Percentiles rank a stretch among this genome's conserved stretches.
phyloP scores from a whole-genome alignment of 371 early-diverging fungal genomes.

The Batkoa obscura region DNA sequence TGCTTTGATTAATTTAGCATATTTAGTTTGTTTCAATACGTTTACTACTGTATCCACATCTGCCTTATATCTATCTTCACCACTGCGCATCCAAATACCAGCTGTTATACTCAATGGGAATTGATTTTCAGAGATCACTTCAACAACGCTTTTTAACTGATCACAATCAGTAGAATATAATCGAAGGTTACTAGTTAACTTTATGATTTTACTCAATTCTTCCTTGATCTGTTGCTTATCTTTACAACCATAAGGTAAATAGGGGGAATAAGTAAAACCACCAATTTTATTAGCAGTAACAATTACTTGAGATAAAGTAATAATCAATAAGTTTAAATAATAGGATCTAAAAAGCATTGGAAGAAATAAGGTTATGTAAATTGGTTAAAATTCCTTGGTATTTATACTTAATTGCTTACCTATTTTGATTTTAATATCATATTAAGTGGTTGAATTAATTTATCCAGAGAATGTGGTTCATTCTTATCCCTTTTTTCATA shows the following conservation, averaged over 20 bases:
- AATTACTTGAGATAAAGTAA: no score
- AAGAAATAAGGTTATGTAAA: no score
- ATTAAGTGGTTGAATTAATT: no score
- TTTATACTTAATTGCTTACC: no score
- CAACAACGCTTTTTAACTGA: neutral
- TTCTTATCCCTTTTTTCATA: no score
- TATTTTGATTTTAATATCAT: no score
- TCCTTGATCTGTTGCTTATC: neutral
- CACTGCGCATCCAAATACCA: neutral
- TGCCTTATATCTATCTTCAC: neutral
- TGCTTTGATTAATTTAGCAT: neutral
- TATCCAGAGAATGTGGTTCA: no score
- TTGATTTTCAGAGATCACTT: neutral
- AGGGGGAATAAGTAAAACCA: slow-evolving; percentile 4
- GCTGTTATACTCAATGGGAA: neutral
- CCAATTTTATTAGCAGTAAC: no score
- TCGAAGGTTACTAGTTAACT: neutral
- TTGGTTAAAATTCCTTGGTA: no score
- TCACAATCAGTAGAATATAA: slow-evolving; percentile 1
- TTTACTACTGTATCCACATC: neutral
- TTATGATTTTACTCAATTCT: neutral
- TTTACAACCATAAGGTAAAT: neutral
- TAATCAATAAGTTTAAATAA: no score
- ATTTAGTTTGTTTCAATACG: neutral
- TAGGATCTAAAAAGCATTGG: no score